These are phyloP conservation scores for Neophaeococcomyces mojaviensis DNA, from an alignment of 2,329 filamentous ascomycete genomes.

Conservation along the genomic window DNA sequence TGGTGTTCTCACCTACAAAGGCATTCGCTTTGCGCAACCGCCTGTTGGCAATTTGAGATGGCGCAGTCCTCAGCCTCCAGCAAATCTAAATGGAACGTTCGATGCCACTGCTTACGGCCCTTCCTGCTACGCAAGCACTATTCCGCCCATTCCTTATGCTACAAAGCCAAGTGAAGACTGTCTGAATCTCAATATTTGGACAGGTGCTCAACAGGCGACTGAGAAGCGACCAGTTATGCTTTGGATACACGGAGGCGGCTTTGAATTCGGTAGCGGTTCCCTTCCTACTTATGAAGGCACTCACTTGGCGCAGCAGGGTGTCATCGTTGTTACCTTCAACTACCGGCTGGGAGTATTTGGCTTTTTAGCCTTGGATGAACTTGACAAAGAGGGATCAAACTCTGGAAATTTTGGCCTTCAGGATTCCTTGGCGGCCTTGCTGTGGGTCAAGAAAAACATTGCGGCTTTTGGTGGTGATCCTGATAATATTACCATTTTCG, in stretches of 20 bases:
- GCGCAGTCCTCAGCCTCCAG: conserved; percentile 14
- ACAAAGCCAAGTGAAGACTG: conserved; percentile 32
- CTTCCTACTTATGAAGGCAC: not conserved
- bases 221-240: conserved; percentile 29
- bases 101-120: conserved; percentile 16
- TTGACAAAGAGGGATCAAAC: conserved; percentile 31
- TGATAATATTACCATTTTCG: conserved; percentile 47
- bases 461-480: conserved; percentile 53
- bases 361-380: conserved; percentile 42
- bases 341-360: conserved; percentile 41
- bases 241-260: conserved; percentile 35
- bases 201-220: conserved; percentile 20
- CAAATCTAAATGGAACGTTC: conserved; percentile 1
- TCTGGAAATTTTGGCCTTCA: conserved; percentile 36
- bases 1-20: conserved; percentile 14
- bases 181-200: conserved; percentile 35
- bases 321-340: conserved; percentile 22
- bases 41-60: conserved; percentile 23
- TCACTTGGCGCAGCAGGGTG: conserved; percentile 13
- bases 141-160: conserved; percentile 25
- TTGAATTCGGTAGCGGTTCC: conserved; percentile 32
- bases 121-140: not conserved
- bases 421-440: conserved; percentile 53
- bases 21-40: conserved; percentile 25
- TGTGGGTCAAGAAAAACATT: conserved; percentile 56